Evolutionary conservation across 495 filamentous ascomycete genomes (phyloP).

Genomic region (Amphirosellinia nigrospora): DNA sequence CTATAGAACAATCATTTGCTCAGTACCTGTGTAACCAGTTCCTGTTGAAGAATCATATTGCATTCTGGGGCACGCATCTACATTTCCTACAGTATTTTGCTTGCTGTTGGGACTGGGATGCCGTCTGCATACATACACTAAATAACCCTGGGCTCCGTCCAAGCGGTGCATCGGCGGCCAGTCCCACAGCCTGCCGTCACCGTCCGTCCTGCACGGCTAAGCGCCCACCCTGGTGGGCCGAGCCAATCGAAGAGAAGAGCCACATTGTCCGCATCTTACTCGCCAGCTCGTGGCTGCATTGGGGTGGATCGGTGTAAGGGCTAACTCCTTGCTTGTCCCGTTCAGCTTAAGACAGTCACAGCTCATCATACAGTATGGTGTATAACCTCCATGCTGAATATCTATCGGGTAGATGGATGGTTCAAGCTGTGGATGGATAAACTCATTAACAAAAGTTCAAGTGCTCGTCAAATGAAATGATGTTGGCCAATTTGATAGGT

Average conservation of each 20-base stretch:
- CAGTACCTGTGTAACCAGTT: too few species aligned
- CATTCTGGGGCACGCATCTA: background rate
- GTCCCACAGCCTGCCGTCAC: constrained; percentile 18
- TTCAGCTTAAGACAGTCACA: constrained; percentile 13
- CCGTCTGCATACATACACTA: background rate
- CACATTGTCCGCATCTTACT: constrained; percentile 15
- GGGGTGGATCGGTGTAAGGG: constrained; percentile 13
- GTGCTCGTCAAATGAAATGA: constrained; percentile 6
- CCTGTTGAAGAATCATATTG: background rate
- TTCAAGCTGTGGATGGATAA: background rate
- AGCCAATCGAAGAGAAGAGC: constrained; percentile 19
- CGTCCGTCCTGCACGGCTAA: constrained; percentile 16
- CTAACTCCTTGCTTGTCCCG: constrained; percentile 10
- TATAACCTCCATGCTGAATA: background rate
- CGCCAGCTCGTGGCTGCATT: constrained; percentile 10
- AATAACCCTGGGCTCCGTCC: constrained; percentile 7
- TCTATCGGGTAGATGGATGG: background rate
- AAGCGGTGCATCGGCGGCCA: constrained; percentile 4
- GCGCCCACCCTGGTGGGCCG: constrained; percentile 8
- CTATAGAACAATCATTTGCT: background rate
- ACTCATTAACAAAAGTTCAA: background rate
- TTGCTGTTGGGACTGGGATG: background rate
- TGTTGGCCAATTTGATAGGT: background rate
- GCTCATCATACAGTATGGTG: background rate
- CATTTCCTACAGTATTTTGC: too few species aligned